phyloP scores from a whole-genome alignment of 495 filamentous ascomycete species.

The Alectoria sarmentosa region DNA sequence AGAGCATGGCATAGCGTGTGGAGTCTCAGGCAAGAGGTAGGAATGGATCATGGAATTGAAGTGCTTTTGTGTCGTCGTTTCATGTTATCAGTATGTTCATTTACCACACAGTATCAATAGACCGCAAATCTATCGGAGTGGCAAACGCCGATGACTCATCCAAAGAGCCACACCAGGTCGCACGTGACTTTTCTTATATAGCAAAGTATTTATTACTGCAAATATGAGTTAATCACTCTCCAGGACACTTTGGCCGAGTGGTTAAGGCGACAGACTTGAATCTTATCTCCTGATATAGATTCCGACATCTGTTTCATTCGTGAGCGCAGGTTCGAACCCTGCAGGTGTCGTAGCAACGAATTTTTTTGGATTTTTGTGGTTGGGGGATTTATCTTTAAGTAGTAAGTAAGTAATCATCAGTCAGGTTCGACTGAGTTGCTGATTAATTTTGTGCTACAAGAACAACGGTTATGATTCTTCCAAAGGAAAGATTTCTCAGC shows the following conservation, averaged over 20 bases:
- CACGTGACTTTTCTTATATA: no score
- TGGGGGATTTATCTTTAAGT: no score
- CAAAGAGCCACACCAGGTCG: no score
- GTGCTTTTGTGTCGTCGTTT: background rate
- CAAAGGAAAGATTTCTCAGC: background rate
- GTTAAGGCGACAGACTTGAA: constrained; percentile 34
- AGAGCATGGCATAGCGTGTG: constrained; percentile 5
- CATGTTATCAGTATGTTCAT: background rate
- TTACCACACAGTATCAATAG: background rate
- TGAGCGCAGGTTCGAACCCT: constrained; percentile 32
- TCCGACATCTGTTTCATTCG: constrained; percentile 30
- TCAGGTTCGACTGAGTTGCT: no score
- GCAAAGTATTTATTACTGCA: no score
- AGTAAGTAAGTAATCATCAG: no score
- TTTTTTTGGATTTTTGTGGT: background rate
- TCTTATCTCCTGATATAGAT: background rate
- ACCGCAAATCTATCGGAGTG: background rate
- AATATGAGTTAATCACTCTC: no score
- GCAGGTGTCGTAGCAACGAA: constrained; percentile 23
- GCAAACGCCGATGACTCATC: no score
- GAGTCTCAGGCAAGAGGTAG: background rate
- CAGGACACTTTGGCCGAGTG: constrained; percentile 30
- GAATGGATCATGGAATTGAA: background rate
- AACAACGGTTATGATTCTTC: background rate
- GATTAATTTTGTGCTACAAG: no score